A percentile compares a stretch with the other conserved stretches of the same genome.
These are phyloP conservation scores for Podospora pseudocomata DNA, from an alignment of 495 filamentous ascomycete species.

Conservation along the genomic window DNA sequence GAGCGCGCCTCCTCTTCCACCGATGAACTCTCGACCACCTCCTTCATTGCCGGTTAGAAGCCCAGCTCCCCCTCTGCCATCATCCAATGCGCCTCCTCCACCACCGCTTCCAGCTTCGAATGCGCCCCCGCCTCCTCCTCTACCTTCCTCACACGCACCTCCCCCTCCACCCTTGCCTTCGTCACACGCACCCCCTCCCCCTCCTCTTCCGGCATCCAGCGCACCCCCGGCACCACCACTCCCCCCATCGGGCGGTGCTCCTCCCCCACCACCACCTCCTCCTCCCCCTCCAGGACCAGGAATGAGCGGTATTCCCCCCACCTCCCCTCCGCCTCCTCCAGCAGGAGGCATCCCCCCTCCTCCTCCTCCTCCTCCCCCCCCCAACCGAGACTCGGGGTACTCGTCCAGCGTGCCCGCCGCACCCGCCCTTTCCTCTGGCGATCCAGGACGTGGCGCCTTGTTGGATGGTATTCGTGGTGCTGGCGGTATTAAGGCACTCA, in stretches of 20 bases:
- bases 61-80: conserved; percentile 43
- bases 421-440: conserved; percentile 50
- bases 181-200: conserved; percentile 32
- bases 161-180: conserved; percentile 36
- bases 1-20: conserved; percentile 59
- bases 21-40: conserved; percentile 40
- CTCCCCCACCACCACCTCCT: conserved; percentile 41
- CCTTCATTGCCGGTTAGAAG: conserved; percentile 38
- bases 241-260: conserved; percentile 33
- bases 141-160: conserved; percentile 27
- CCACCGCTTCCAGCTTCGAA: conserved; percentile 40
- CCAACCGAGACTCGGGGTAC: conserved; percentile 61
- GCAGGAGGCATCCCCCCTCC: conserved; percentile 45
- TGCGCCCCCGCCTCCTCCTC: conserved; percentile 36
- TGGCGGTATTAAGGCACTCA: conserved; percentile 68
- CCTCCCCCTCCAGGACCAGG: conserved; percentile 33
- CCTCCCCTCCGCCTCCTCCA: conserved; percentile 56
- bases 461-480: conserved; percentile 78
- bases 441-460: conserved; percentile 57
- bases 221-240: conserved; percentile 40
- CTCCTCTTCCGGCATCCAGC: conserved; percentile 29
- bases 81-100: conserved; percentile 47
- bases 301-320: conserved; percentile 36
- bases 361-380: conserved; percentile 50
- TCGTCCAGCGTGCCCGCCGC: conserved; percentile 53